A percentile compares a stretch with the other conserved stretches of the same genome.
phyloP scores from a whole-genome alignment of 306 rosid genomes.

The Cucumis hystrix region DNA sequence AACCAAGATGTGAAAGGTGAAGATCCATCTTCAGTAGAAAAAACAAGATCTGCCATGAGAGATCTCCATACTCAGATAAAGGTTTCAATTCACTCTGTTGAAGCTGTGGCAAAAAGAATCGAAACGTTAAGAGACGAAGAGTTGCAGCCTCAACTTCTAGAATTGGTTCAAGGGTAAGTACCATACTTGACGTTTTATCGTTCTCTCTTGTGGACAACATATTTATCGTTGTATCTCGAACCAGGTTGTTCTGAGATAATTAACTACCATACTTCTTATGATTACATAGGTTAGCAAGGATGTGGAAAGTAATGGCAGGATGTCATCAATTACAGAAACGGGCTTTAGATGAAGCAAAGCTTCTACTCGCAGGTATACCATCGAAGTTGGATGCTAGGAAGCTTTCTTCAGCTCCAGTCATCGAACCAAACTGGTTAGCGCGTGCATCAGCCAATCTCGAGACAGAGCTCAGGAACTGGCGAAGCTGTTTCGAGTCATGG shows the following conservation, averaged over 20 bases:
- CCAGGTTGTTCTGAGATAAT: not conserved
- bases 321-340: slow-evolving; percentile 67
- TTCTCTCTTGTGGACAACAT: not conserved
- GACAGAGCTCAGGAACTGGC: slow-evolving; percentile 75
- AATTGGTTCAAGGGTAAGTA: slow-evolving; percentile 58
- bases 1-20: slow-evolving; percentile 66
- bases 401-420: slow-evolving; percentile 27
- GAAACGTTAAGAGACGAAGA: slow-evolving; percentile 84
- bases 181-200: too few species aligned
- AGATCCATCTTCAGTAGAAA: slow-evolving; percentile 50
- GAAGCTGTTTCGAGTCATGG: slow-evolving; percentile 65
- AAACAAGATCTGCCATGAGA: slow-evolving; percentile 58
- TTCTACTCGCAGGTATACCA: slow-evolving; percentile 51
- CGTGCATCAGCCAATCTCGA: slow-evolving; percentile 58
- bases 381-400: slow-evolving; percentile 42
- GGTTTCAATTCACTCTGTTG: slow-evolving; percentile 86
- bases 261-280: slow-evolving; percentile 1
- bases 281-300: slow-evolving; percentile 54
- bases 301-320: slow-evolving; percentile 97
- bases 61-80: slow-evolving; percentile 75
- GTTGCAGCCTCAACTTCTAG: slow-evolving; percentile 80
- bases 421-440: slow-evolving; percentile 45
- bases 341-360: slow-evolving; percentile 66
- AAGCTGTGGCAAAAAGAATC: slow-evolving; percentile 66
- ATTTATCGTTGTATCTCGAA: not conserved